phyloP scores from a whole-genome alignment of 1,139 yeast genomes.

The Arxiozyma bovina region DNA sequence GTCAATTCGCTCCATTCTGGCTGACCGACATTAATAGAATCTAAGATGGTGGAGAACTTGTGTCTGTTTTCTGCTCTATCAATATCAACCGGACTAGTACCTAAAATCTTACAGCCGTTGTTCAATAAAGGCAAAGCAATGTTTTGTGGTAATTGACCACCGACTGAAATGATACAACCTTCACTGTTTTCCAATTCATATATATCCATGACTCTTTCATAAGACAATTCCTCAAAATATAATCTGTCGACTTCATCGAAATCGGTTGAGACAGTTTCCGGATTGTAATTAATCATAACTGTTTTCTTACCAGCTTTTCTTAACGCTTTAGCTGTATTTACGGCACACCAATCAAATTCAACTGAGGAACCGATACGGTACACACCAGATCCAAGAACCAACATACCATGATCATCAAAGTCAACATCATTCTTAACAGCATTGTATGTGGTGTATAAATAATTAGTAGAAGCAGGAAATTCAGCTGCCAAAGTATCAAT shows the following conservation, averaged over 20 bases:
- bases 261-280: conserved; percentile 97
- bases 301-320: conserved; percentile 84
- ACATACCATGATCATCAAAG: conserved; percentile 82
- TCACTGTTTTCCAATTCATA: conserved; percentile 83
- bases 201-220: conserved; percentile 95
- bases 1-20: conserved; percentile 97
- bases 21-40: conserved; percentile 86
- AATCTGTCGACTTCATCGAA: conserved; percentile 96
- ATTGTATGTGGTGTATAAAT: conserved; percentile 90
- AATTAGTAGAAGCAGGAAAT: conserved; percentile 95
- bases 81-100: conserved; percentile 90
- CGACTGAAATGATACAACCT: conserved; percentile 93
- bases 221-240: conserved; percentile 88
- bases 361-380: conserved; percentile 98
- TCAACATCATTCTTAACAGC: conserved; percentile 78
- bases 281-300: conserved; percentile 94
- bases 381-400: conserved; percentile 97
- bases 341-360: conserved; percentile 99
- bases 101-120: conserved; percentile 79
- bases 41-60: conserved; percentile 90
- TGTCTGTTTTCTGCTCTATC: conserved; percentile 98
- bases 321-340: conserved; percentile 88
- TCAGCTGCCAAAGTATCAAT: conserved; percentile 98
- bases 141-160: conserved; percentile 97
- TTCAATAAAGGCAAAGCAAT: conserved; percentile 81